Percentiles rank a stretch among this genome's conserved stretches.
These are phyloP conservation scores for Atkinsonella texensis DNA, from an alignment of 2,329 filamentous ascomycete genomes.

Conservation along the genomic window DNA sequence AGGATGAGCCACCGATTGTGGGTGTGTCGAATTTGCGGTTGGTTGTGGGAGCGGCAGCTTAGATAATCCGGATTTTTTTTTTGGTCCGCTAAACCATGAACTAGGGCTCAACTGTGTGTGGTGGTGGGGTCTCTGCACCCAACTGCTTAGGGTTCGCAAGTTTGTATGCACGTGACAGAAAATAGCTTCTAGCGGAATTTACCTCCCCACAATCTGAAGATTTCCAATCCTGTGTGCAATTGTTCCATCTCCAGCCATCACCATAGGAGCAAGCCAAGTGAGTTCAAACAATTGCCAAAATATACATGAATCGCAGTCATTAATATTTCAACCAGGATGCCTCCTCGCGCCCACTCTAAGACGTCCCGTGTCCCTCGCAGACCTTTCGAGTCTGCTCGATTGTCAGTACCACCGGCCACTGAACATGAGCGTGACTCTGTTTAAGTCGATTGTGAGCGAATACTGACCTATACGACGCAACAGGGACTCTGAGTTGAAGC, in stretches of 20 bases:
- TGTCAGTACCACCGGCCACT: constrained; percentile 98
- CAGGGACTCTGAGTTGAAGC: constrained; percentile 99
- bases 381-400: constrained; percentile 98
- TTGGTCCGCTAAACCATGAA: constrained; percentile 1
- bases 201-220: constrained; percentile 22
- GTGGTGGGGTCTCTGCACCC: constrained; percentile 7
- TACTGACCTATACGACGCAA: constrained; percentile 48
- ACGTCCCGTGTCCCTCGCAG: constrained; percentile 98
- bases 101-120: constrained; percentile 21
- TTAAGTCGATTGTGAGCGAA: constrained; percentile 76
- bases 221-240: constrained; percentile 18
- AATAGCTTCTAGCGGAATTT: constrained; percentile 12
- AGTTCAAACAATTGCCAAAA: constrained; percentile 12
- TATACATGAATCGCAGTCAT: not conserved
- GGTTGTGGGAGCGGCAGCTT: constrained; percentile 25
- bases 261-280: constrained; percentile 28
- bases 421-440: constrained; percentile 94
- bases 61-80: constrained; percentile 24
- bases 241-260: constrained; percentile 23
- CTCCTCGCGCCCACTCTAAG: constrained; percentile 74
- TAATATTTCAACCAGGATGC: constrained; percentile 24
- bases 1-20: constrained; percentile 19
- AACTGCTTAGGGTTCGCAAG: constrained; percentile 21
- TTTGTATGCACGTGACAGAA: constrained; percentile 16
- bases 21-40: constrained; percentile 24